Evolutionary conservation across 2,329 filamentous ascomycete species (phyloP).

Genomic region (Juglanconis oblonga): DNA sequence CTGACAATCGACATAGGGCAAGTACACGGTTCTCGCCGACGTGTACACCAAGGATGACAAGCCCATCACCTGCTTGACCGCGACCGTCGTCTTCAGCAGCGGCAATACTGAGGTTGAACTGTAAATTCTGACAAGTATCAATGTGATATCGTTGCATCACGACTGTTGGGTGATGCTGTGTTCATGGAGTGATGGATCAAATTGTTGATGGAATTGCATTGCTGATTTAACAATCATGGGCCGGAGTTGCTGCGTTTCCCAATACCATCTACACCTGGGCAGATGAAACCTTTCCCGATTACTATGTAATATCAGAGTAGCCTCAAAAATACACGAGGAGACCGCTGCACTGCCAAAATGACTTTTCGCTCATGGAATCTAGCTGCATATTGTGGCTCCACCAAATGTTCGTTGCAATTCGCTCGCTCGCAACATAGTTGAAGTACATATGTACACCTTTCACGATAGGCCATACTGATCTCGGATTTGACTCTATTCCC

Average conservation of each 20-base stretch:
- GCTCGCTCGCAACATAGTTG: neutral
- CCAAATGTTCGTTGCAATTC: neutral
- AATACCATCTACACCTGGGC: too few species aligned
- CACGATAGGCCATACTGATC: neutral
- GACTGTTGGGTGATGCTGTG: neutral
- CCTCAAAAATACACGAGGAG: too few species aligned
- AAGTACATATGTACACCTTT: neutral
- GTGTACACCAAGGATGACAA: slow-evolving; percentile 71
- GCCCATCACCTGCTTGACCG: slow-evolving; percentile 83
- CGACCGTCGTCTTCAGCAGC: slow-evolving; percentile 62
- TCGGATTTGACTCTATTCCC: slow-evolving; percentile 50
- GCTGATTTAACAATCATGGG: slow-evolving; percentile 13
- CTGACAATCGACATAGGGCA: slow-evolving; percentile 57
- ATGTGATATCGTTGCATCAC: neutral
- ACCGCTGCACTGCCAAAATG: too few species aligned
- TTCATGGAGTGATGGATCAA: neutral
- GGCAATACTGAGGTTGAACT: slow-evolving; percentile 15
- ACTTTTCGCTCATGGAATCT: too few species aligned
- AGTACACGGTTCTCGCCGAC: slow-evolving; percentile 84
- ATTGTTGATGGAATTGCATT: slow-evolving; percentile 13
- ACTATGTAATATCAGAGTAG: neutral
- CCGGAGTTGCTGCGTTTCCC: slow-evolving; percentile 16
- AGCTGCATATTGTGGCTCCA: too few species aligned
- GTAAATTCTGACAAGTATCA: neutral
- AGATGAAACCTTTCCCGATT: neutral